Conservation (phyloP, 1,284 basidiomycete species). For the Sporisorium graminicola region DNA sequence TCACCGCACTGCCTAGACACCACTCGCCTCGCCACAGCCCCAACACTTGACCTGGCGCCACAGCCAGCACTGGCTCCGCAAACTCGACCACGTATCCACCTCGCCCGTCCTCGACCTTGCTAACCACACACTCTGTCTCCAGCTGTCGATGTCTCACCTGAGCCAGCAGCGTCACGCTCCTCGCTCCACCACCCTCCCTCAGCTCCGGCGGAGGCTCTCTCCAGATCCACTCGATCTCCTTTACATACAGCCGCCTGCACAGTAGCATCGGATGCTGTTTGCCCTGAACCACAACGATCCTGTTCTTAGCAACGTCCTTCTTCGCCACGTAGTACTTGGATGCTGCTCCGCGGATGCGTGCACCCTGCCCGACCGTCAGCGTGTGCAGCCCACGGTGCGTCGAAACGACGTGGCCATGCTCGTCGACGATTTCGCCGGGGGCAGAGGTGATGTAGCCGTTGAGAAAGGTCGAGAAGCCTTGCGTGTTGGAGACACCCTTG, state of each 20-base stretch:
- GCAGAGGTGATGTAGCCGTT: constrained; percentile 80
- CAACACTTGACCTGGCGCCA: constrained; percentile 84
- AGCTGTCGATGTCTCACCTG: constrained; percentile 82
- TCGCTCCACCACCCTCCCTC: constrained; percentile 71
- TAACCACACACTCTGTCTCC: constrained; percentile 74
- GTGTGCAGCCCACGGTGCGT: constrained; percentile 84
- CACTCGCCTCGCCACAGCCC: constrained; percentile 80
- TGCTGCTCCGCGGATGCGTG: constrained; percentile 77
- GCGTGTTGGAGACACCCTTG: constrained; percentile 17
- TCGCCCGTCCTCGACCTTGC: background rate
- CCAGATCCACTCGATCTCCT: constrained; percentile 45
- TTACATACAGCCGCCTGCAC: constrained; percentile 58
- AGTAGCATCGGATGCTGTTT: constrained; percentile 79
- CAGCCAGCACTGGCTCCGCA: constrained; percentile 76
- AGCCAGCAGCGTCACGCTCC: constrained; percentile 77
- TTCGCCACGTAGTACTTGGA: constrained; percentile 80
- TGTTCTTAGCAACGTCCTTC: constrained; percentile 78
- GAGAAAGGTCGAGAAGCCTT: constrained; percentile 41
- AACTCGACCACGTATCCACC: constrained; percentile 71
- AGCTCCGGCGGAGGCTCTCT: constrained; percentile 38
- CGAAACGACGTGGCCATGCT: constrained; percentile 75
- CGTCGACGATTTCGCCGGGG: constrained; percentile 78
- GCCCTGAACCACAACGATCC: constrained; percentile 81
- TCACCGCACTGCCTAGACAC: constrained; percentile 86
- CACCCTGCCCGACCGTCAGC: constrained; percentile 88